Evolutionary conservation across 2,329 filamentous ascomycete species (phyloP), one percentile per base, ranked within the genome.

Genomic region (Penicillium sp.): DNA sequence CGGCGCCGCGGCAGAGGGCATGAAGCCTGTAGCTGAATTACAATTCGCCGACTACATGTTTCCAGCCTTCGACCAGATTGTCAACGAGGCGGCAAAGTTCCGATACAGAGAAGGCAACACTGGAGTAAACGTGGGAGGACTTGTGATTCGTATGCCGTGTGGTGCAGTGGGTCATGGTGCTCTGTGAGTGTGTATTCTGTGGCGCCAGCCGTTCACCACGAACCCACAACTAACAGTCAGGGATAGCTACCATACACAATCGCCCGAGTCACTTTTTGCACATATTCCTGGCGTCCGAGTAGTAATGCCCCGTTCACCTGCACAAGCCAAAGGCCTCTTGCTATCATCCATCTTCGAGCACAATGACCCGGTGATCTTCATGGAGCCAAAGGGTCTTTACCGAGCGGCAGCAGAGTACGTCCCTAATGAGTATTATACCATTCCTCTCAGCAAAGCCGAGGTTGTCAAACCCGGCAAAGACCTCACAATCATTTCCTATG

Each of bases 1-100:
- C 61, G 94, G 94, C 2, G 85, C 87, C 33, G 92, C 93, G 0
- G 89, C 90, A 6, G 88, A 96, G 75, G 93, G 93, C 23, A 91
- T 96, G 88, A 87, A 88, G 52, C 90, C 94, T 0, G 84, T 97
- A 23, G 93, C 93, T 0, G 94, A 99, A 76, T 91, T 96, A 50
- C 92, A 96, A 70, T 96, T 96, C 67, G 92, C 92, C 53, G 92
- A 96, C 70, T 96, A 96, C 70, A 86, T 96, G 49, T 96, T 86
- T 70, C 92, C 92, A 2, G 91, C 92, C 0, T 96, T 95, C 65
- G 91, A 96, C 67, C 91, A 96, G 76, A 82, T 96, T 29, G 90
- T 96, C 66, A 96, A 96, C 65, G 91, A 96, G 74, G 91, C 89
- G 0, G 89, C 90, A 55, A 96, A 96, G 74, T 87, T 89, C 66